These are phyloP conservation scores for Stephania yunnanensis DNA, from an alignment of 164 flowering plant species.

Conservation along the genomic window DNA sequence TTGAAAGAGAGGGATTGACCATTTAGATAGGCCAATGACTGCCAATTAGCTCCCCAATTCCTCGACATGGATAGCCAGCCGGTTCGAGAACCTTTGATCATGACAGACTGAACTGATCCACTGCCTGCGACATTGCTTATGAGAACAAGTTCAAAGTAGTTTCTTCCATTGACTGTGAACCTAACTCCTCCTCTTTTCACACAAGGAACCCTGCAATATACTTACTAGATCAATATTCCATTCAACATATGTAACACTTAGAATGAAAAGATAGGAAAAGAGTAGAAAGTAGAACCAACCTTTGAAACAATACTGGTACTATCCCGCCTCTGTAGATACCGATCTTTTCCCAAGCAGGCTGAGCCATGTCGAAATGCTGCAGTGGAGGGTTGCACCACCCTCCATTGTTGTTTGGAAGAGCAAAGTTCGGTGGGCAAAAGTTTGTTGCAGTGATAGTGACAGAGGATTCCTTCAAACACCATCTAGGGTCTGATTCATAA, in stretches of 20 bases:
- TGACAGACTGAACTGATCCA: constrained; percentile 58
- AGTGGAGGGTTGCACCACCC: constrained; percentile 98
- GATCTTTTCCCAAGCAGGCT: constrained; percentile 90
- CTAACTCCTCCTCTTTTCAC: constrained; percentile 74
- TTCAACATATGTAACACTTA: neutral
- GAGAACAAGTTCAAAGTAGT: constrained; percentile 79
- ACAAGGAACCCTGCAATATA: constrained; percentile 72
- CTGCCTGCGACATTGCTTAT: constrained; percentile 69
- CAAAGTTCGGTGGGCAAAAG: constrained; percentile 86
- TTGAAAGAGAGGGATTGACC: constrained; percentile 82
- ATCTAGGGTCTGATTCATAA: constrained; percentile 35
- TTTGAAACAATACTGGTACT: constrained; percentile 65
- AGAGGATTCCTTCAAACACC: constrained; percentile 66
- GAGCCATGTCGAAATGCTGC: constrained; percentile 89
- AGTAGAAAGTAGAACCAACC: constrained; percentile 29
- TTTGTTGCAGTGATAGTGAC: constrained; percentile 86
- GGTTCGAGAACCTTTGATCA: constrained; percentile 59
- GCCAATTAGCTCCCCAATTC: constrained; percentile 98
- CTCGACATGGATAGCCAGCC: constrained; percentile 78
- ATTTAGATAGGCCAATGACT: constrained; percentile 60
- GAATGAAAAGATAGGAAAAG: neutral
- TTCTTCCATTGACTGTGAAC: constrained; percentile 74
- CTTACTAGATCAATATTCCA: neutral
- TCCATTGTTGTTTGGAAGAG: constrained; percentile 62
- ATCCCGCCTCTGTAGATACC: constrained; percentile 79